Evolutionary conservation across 345 rosid species (phyloP), one percentile per base, ranked within the genome.

Genomic region (Excoecaria agallocha): DNA sequence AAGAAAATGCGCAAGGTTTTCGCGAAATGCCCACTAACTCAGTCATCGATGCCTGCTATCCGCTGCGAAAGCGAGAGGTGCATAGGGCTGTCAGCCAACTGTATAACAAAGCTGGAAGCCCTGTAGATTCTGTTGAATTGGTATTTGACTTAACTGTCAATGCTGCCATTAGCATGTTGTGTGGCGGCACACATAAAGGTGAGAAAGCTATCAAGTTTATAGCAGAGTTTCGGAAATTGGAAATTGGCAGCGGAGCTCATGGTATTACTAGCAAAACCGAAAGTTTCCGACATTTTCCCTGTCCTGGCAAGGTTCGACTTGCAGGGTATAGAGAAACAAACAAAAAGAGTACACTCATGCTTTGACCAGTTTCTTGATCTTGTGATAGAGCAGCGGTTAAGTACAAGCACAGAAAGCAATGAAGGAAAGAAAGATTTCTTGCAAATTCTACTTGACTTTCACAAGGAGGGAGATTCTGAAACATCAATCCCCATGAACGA

Each of bases 211-310:
- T 30, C 30, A 30, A 30, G 30, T 30, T 30, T 30, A 30, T 30
- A 30, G 30, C 30, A 30, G 30, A 30, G 30, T 50, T 50, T 11
- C 54, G 54, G 13, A 50, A 50, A 10, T 17, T 50, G 54, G 13
- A 50, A 50, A 10, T 17, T 50, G 15, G 3, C 15, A 17, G 54
- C 54, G 12, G 64, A 85, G 38, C n/a, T 78, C 1, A 79, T 81
- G 80, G 76, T 57, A 15, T 2, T 82, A 0, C 9, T 73, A 1
- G 87, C 78, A 13, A 78, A 70, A 19, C 88, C 87, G 2, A 85
- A 89, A 24, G 37, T 87, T 67, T 89, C 90, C 0, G 89, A 89
- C 58, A n/a, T 85, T 30, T 82, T 87, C 51, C 30, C 30, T 30
- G 30, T 30, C 30, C 30, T 30, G 30, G 30, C 30, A 30, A 30